Base-by-base conservation (phyloP, 495 filamentous ascomycete genomes). In the Xylaria sp. region DNA sequence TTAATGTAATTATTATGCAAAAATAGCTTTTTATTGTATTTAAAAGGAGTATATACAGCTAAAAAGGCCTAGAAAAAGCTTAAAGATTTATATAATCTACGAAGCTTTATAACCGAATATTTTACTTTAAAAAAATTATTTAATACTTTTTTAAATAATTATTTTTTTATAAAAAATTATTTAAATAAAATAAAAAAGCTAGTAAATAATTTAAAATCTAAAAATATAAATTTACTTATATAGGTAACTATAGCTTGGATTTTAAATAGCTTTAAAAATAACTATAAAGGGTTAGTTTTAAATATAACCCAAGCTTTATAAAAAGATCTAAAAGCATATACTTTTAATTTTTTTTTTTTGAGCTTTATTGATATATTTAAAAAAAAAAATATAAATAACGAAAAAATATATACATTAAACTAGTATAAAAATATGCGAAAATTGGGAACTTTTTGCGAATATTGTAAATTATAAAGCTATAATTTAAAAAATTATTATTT, bases 121-220 rank as follows among this genome's bases (percentile, higher is more conserved):
- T 26, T 57, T 26, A 57, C 21, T 24, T 57, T 57, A 57, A 57
- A 26, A 46, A 46, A 46, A 46, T 46, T 46, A 46, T 46, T 46
- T 57, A 57, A 57, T 26, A 57, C 52, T 57, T 57, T 26, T 4
- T 57, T 57, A 57, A 57, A 24, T 57, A 26, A 57, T 33, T 57
- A 31, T 57, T 4, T 12, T 12, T 11, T 14, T 24, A 57, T 57
- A 57, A 14, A 57, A 57, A 57, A 57, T 57, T 57, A 57, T 26
- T 57, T 57, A 26, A 57, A 57, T 57, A 57, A 57, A 57, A 57
- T 57, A 57, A 57, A 57, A 57, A 15, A 57, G 7, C 14, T 57
- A 17, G 9, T 46, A 5, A 46, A 46, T 19, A 46, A 46, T 46
- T 46, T 46, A 46, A 46, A 46, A 46, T 46, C 14, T 5, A 15